phyloP scores from a whole-genome alignment of 202 grass and related monocot genomes.

The Schoenoplectus tabernaemontani region DNA sequence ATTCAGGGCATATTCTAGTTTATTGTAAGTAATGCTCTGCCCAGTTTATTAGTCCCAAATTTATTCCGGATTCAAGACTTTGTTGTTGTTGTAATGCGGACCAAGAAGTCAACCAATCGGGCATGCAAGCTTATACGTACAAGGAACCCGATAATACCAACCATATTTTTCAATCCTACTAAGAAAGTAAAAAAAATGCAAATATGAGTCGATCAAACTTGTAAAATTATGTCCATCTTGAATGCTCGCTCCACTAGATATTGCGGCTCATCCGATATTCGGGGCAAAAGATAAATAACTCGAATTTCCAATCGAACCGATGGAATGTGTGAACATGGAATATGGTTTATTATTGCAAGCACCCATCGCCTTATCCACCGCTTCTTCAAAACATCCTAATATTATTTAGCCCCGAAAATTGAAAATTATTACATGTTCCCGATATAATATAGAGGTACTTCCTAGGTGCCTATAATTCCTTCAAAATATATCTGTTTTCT shows the following conservation, averaged over 20 bases:
- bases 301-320: background rate
- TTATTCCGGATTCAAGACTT: too few relatives aligned
- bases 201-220: background rate
- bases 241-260: too few relatives aligned
- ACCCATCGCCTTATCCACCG: too few relatives aligned
- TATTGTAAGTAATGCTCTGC: too few relatives aligned
- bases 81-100: background rate
- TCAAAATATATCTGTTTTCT: background rate
- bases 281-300: too few relatives aligned
- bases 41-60: too few relatives aligned
- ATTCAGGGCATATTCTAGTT: background rate
- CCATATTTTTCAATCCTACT: background rate
- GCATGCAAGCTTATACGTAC: background rate
- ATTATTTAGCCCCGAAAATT: background rate
- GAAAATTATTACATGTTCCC: background rate
- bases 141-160: background rate
- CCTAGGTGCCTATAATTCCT: background rate
- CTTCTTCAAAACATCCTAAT: background rate
- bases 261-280: too few relatives aligned
- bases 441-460: background rate
- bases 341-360: too few relatives aligned
- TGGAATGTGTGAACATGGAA: background rate
- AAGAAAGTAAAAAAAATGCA: background rate
- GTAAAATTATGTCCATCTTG: background rate
- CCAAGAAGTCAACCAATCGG: background rate